Base-by-base conservation (phyloP, 2,329 filamentous ascomycete genomes). In the Colletotrichum spaethianum region DNA sequence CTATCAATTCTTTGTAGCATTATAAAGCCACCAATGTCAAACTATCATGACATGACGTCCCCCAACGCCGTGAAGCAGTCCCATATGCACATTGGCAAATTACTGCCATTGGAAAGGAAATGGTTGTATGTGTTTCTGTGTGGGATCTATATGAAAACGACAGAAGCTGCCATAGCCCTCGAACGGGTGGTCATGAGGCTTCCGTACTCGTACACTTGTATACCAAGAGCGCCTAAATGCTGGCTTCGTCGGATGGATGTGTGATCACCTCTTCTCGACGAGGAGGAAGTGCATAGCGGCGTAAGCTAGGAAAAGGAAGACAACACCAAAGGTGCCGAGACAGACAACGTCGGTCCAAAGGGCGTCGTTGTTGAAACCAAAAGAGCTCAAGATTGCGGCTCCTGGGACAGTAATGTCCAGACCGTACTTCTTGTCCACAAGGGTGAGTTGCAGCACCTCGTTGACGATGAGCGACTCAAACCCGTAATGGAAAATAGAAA, bases 391-490 rank as follows among this genome's bases (percentile, higher is more conserved):
- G 75, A 99, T 99, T 0, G 95, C 94, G 0, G 96, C 95, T 42
- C 96, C 96, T 0, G 96, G 96, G 0, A 99, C 95, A 63, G 96
- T 96, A 74, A 99, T 99, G 78, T 98, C 95, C 6, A 99, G 89
- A 7, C 96, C 96, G 75, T 98, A 98, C 83, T 98, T 97, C 82
- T 96, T 93, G 81, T 99, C 96, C 52, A 97, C 90, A 33, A 99
- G 89, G 0, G 93, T 96, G 53, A 99, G 86, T 77, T 94, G 94
- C 33, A 94, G 92, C 57, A 98, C 97, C 84, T 99, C 96, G 79
- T 98, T 99, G 77, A 99, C 96, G 74, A 98, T 97, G 18, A 99
- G 89, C 2, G 94, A 93, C 86, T 99, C 96, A 77, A 98, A 98
- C 6, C 93, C 96, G 79, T 97, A 99, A 81, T 99, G 96, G 88